Conservation (phyloP, 805 yeast species). For the Monosporozyma yasuniensis region DNA sequence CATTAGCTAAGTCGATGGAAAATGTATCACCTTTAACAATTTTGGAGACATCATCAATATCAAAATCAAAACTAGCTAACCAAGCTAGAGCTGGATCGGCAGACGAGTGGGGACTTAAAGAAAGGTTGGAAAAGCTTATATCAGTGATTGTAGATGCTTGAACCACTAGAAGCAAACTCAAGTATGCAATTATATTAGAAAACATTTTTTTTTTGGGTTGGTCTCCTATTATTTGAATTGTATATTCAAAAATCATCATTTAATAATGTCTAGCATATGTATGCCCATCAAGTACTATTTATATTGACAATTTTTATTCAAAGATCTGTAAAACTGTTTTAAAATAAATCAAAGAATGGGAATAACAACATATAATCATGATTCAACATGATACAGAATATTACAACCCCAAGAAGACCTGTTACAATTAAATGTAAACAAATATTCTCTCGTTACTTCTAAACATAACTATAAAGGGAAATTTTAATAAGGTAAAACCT, state of each 20-base stretch:
- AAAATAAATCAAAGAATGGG: background rate
- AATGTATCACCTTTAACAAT: constrained; percentile 23
- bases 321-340: background rate
- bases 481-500: background rate
- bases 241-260: background rate
- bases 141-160: constrained; percentile 10
- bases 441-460: too few species aligned
- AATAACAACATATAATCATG: background rate
- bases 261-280: too few species aligned
- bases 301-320: background rate
- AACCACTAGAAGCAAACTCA: background rate
- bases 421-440: background rate
- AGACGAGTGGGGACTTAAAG: constrained; percentile 8
- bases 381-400: background rate
- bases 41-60: constrained; percentile 12
- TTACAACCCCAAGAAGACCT: background rate
- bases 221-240: background rate
- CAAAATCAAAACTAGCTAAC: constrained; percentile 27
- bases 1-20: constrained; percentile 22
- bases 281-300: too few species aligned
- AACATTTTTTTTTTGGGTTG: background rate
- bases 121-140: constrained; percentile 10
- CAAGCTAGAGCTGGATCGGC: constrained; percentile 27
- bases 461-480: background rate
- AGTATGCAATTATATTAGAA: background rate